phyloP scores from a whole-genome alignment of 306 rosid species.

The Prunus mira region DNA sequence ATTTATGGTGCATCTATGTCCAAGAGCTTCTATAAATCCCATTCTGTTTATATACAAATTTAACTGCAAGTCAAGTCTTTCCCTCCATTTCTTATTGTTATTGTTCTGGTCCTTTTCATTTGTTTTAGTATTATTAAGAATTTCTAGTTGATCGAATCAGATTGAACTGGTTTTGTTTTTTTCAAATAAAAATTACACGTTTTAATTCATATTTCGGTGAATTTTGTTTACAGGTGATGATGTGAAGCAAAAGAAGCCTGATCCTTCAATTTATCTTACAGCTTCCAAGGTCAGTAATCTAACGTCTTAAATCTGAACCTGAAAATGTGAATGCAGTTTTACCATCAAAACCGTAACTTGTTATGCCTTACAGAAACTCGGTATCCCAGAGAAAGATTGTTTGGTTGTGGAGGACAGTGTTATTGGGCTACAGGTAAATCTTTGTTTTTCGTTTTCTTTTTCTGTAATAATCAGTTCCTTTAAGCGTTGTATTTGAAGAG shows the following conservation, averaged over 20 bases:
- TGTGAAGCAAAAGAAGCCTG: slow-evolving; percentile 94
- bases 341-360: slow-evolving; percentile 1
- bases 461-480: background rate
- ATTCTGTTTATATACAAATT: too few species aligned
- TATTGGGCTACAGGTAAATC: slow-evolving; percentile 80
- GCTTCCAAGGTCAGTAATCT: slow-evolving; percentile 61
- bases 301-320: background rate
- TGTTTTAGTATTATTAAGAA: background rate
- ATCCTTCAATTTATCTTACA: slow-evolving; percentile 80
- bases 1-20: background rate
- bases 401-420: slow-evolving; percentile 92
- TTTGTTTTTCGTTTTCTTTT: slow-evolving; percentile 7
- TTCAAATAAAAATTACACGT: background rate
- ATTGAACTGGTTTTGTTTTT: background rate
- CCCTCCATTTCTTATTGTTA: background rate
- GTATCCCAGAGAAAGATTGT: slow-evolving; percentile 56
- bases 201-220: background rate
- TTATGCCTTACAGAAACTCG: slow-evolving; percentile 59
- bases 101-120: background rate
- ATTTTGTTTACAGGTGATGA: slow-evolving; percentile 71
- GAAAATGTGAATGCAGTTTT: background rate
- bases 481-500: slow-evolving; percentile 3
- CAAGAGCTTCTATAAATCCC: background rate
- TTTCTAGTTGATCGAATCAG: background rate
- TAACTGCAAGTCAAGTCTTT: slow-evolving; percentile 1